A percentile compares a stretch with the other conserved stretches of the same genome.
Evolutionary conservation across 129 eudicot species (phyloP).

Genomic region (Erigeron canadensis): DNA sequence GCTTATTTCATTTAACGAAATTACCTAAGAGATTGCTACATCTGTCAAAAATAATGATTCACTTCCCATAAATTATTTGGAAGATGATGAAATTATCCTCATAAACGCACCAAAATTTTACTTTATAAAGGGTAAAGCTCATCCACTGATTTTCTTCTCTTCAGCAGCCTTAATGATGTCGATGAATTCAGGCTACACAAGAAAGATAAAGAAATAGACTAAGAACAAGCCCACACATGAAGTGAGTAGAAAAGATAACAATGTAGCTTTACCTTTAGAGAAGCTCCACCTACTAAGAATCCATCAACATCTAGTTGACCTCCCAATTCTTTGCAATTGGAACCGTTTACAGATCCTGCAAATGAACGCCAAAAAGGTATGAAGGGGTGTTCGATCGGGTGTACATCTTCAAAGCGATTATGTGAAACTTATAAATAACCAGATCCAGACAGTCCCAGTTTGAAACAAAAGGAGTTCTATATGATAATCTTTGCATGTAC

Average conservation of each 20-base stretch:
- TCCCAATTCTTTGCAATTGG: conserved; percentile 83
- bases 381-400: neutral
- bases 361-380: neutral
- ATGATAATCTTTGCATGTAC: neutral
- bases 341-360: conserved; percentile 88
- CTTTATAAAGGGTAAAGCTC: neutral
- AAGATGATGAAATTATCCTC: neutral
- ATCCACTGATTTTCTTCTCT: conserved; percentile 51
- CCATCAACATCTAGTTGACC: conserved; percentile 86
- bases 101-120: neutral
- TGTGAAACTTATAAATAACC: neutral
- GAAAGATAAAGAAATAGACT: neutral
- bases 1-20: conserved; percentile 9
- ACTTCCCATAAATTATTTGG: conserved; percentile 5
- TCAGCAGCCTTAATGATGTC: conserved; percentile 93
- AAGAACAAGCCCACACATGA: neutral
- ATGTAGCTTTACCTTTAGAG: conserved; percentile 64
- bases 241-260: neutral
- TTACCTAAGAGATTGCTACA: neutral
- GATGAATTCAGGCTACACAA: conserved; percentile 73
- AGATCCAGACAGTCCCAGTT: neutral
- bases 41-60: neutral
- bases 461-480: neutral
- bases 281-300: conserved; percentile 95
- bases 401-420: neutral